Conservation (phyloP, 306 rosid species). For the Prunus campanulata region DNA sequence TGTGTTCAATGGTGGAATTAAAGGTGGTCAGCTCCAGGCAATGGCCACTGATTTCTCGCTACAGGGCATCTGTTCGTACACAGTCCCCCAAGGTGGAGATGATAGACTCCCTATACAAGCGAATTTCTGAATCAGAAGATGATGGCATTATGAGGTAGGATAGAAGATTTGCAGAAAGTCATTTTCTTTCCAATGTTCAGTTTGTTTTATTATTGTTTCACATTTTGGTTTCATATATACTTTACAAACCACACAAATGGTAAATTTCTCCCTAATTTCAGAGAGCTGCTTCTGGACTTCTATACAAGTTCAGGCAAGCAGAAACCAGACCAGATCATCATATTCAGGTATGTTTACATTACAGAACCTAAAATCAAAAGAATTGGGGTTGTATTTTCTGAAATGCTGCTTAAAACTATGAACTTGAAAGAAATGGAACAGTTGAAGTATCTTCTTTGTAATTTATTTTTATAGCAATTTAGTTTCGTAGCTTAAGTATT, state of each 20-base stretch:
- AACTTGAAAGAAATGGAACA: not conserved
- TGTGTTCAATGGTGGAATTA: slow-evolving; percentile 5
- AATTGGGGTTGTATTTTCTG: not conserved
- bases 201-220: not conserved
- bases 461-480: not conserved
- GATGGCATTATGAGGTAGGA: slow-evolving; percentile 82
- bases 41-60: slow-evolving; percentile 90
- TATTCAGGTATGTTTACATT: slow-evolving; percentile 60
- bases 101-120: slow-evolving; percentile 80
- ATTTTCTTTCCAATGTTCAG: not conserved
- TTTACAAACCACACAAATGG: not conserved
- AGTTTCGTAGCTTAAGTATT: not conserved
- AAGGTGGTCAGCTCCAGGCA: slow-evolving; percentile 89
- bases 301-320: slow-evolving; percentile 66
- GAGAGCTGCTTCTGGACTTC: slow-evolving; percentile 81
- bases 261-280: slow-evolving; percentile 32
- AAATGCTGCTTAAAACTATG: not conserved
- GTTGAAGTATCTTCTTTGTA: not conserved
- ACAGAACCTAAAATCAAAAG: not conserved
- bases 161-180: not conserved
- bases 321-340: slow-evolving; percentile 78
- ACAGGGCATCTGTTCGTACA: slow-evolving; percentile 80
- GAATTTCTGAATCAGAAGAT: slow-evolving; percentile 57
- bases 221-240: not conserved
- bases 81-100: slow-evolving; percentile 85